Evolutionary conservation across 176 grass and related monocot species (phyloP), one percentile per base, ranked within the genome.

Genomic region (Phragmites australis): DNA sequence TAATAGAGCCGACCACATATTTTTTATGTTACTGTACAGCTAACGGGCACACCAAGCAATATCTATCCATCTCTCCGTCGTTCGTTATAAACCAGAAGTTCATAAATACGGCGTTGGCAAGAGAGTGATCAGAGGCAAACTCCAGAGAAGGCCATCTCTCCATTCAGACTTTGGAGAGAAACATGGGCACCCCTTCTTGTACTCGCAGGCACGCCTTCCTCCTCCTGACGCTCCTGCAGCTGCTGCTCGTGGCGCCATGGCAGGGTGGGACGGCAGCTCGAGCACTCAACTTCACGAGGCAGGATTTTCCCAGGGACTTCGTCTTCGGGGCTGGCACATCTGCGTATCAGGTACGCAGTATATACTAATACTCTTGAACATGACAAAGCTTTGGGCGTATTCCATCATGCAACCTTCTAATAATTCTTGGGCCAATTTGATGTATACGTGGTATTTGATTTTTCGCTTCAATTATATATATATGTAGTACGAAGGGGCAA

Each of bases 251-350:
- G 37, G 70, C 82, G 63, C 82, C 87, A 81, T 89, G 81, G 82
- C 75, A 60, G 18, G 76, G 53, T 19, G 21, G 29, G 51, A 18
- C 68, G 62, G 76, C 39, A 32, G 64, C 82, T 23, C 29, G 45
- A 10, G 81, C 85, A 60, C 86, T 93, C 74, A 90, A 90, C 60
- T 93, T 86, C 75, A 88, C 78, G 18, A 88, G 93, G 70, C 80
- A 78, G 57, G 93, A 96, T 76, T 96, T 96, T 47, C 93, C 90
- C 49, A 42, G 58, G 67, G 87, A 81, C 77, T 96, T 96, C 57
- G 90, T 90, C 39, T 96, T 96, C 56, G 93, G 93, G 0, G 87
- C 93, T 68, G 93, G 90, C 68, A 96, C 93, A n/a, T 96, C 93
- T 5, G 69, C 93, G 9, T 92, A 96, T 65, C 93, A 96, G 93